A percentile compares a stretch with the other conserved stretches of the same genome.
Conservation (phyloP, 306 rosid species). For the Gleditsia sinensis region DNA sequence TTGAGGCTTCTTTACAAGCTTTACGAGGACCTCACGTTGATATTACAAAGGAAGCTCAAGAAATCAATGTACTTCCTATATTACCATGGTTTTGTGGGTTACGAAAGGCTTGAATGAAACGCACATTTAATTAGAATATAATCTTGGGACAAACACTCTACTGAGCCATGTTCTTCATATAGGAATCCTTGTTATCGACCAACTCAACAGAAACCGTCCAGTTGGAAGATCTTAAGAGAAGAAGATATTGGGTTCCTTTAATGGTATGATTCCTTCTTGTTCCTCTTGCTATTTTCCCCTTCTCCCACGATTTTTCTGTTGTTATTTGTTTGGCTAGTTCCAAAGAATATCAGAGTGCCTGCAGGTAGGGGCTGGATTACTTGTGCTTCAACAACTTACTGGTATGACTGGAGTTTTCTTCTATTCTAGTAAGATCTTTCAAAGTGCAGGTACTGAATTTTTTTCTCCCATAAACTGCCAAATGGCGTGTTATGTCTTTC, state of each 20-base stretch:
- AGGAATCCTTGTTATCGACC: slow-evolving; percentile 57
- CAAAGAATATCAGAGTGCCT: slow-evolving; percentile 15
- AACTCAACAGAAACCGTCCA: slow-evolving; percentile 44
- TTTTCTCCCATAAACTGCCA: not conserved
- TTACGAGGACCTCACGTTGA: slow-evolving; percentile 67
- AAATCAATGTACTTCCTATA: slow-evolving; percentile 52
- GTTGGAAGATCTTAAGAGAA: slow-evolving; percentile 64
- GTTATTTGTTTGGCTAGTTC: not conserved
- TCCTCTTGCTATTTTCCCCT: not conserved
- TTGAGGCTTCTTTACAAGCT: slow-evolving; percentile 68
- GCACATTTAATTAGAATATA: not conserved
- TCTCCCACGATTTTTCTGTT: no score
- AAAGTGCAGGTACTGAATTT: slow-evolving; percentile 58
- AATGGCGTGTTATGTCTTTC: not conserved
- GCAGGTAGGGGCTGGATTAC: slow-evolving; percentile 72
- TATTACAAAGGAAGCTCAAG: slow-evolving; percentile 63
- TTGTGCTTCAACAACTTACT: slow-evolving; percentile 67
- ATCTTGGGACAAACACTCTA: not conserved
- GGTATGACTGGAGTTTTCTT: slow-evolving; percentile 74
- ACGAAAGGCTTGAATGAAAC: not conserved
- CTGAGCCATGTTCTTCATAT: not conserved
- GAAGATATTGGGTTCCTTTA: slow-evolving; percentile 82
- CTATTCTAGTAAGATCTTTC: slow-evolving; percentile 72
- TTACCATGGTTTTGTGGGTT: not conserved
- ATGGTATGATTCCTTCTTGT: slow-evolving; percentile 47